Evolutionary conservation across 1,284 basidiomycete genomes (phyloP).

Genomic region (Tilletia caries): DNA sequence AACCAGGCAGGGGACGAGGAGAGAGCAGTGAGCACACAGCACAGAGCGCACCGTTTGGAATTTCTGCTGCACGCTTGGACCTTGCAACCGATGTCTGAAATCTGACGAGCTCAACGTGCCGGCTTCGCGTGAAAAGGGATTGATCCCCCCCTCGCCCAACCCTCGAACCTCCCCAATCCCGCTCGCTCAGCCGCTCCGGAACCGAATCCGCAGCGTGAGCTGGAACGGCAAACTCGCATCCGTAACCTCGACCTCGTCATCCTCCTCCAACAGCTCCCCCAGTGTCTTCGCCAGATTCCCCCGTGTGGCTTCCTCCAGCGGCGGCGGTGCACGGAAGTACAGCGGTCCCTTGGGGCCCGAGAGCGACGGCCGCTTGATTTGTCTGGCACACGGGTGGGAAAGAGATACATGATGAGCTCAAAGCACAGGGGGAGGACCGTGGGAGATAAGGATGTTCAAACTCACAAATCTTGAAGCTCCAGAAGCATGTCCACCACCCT

Average conservation of each 20-base stretch:
- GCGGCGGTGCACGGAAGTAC: constrained; percentile 87
- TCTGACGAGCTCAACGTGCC: too few relatives aligned
- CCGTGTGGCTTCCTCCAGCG: constrained; percentile 79
- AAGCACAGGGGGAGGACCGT: background rate
- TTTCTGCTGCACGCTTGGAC: too few relatives aligned
- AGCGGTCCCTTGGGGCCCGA: constrained; percentile 59
- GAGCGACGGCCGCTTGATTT: constrained; percentile 40
- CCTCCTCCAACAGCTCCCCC: constrained; percentile 70
- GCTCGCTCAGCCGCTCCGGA: constrained; percentile 54
- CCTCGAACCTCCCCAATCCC: too few relatives aligned
- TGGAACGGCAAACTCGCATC: constrained; percentile 78
- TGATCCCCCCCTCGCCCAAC: too few relatives aligned
- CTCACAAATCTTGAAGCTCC: constrained; percentile 41
- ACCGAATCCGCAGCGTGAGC: constrained; percentile 52
- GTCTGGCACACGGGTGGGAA: too few relatives aligned
- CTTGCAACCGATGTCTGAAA: too few relatives aligned
- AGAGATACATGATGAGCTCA: constrained; percentile 18
- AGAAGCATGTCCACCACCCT: constrained; percentile 35
- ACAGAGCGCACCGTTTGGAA: too few relatives aligned
- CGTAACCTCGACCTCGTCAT: constrained; percentile 79
- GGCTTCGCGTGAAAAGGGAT: too few relatives aligned
- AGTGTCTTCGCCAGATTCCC: constrained; percentile 83
- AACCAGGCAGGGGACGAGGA: too few relatives aligned
- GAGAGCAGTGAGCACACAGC: too few relatives aligned
- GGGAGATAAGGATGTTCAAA: constrained; percentile 12